Conservation (phyloP, 768 basidiomycete genomes). For the Phylloporus sp. region DNA sequence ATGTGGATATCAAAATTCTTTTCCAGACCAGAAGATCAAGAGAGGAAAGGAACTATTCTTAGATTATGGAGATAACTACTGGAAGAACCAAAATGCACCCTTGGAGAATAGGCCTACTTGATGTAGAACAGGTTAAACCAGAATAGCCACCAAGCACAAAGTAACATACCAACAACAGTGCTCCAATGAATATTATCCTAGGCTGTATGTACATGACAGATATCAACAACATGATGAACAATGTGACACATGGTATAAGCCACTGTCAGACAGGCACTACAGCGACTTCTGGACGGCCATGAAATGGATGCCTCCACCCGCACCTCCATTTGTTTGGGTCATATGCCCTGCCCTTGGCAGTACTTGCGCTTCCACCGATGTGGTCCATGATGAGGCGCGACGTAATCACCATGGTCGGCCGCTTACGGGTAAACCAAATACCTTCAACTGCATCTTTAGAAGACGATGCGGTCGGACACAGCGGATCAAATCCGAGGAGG, state of each 20-base stretch:
- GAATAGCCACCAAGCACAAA: too few relatives aligned
- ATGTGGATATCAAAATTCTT: not conserved
- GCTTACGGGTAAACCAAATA: constrained; percentile 8
- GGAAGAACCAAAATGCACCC: constrained; percentile 6
- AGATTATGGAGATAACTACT: constrained; percentile 32
- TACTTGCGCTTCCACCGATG: constrained; percentile 38
- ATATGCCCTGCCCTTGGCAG: constrained; percentile 27
- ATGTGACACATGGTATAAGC: not conserved
- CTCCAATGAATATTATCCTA: not conserved
- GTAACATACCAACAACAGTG: not conserved
- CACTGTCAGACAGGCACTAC: constrained; percentile 30
- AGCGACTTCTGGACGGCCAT: constrained; percentile 34
- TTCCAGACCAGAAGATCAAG: constrained; percentile 24
- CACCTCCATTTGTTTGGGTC: constrained; percentile 39
- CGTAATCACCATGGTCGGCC: constrained; percentile 35
- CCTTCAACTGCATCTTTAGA: constrained; percentile 2
- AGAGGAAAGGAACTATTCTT: constrained; percentile 34
- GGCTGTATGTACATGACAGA: not conserved
- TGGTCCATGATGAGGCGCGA: constrained; percentile 42
- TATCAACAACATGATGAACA: not conserved
- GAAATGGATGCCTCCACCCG: constrained; percentile 45
- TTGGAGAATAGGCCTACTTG: not conserved
- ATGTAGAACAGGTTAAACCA: not conserved
- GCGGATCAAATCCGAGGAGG: constrained; percentile 35
- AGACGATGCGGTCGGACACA: constrained; percentile 29